Percentiles rank a stretch among this genome's conserved stretches.
These are phyloP conservation scores for Trichoderma erinaceum DNA, from an alignment of 495 filamentous ascomycete species.

Conservation along the genomic window DNA sequence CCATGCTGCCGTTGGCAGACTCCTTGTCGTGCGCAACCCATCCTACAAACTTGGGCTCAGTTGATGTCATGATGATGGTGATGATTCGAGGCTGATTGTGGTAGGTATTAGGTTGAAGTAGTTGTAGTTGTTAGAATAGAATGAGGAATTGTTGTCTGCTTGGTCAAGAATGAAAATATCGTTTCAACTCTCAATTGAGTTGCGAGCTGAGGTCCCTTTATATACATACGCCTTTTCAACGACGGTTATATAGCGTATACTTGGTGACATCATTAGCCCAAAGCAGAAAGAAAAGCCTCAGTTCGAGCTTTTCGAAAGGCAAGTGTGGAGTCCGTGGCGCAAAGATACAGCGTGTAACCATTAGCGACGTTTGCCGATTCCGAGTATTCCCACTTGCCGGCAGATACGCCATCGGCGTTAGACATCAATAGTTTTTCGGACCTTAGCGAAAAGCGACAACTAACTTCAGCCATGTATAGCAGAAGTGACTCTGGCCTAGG, in stretches of 20 bases:
- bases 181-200: too few species aligned
- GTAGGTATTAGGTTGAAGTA: background rate
- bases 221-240: background rate
- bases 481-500: too few species aligned
- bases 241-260: background rate
- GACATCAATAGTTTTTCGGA: background rate
- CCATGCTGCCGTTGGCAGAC: conserved; percentile 61
- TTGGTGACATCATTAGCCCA: background rate
- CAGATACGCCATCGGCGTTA: background rate
- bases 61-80: conserved; percentile 15
- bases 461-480: too few species aligned
- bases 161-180: too few species aligned
- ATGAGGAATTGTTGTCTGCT: too few species aligned
- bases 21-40: conserved; percentile 66
- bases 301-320: background rate
- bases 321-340: background rate
- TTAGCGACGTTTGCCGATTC: background rate
- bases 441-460: background rate
- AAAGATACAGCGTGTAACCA: background rate
- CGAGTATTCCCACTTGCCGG: background rate
- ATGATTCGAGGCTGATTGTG: background rate
- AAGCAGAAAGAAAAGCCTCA: background rate
- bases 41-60: conserved; percentile 58
- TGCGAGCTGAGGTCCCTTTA: background rate
- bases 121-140: background rate